A percentile compares a stretch with the other conserved stretches of the same genome.
Conservation (phyloP, 768 basidiomycete species). For the Wakefieldia striispora region DNA sequence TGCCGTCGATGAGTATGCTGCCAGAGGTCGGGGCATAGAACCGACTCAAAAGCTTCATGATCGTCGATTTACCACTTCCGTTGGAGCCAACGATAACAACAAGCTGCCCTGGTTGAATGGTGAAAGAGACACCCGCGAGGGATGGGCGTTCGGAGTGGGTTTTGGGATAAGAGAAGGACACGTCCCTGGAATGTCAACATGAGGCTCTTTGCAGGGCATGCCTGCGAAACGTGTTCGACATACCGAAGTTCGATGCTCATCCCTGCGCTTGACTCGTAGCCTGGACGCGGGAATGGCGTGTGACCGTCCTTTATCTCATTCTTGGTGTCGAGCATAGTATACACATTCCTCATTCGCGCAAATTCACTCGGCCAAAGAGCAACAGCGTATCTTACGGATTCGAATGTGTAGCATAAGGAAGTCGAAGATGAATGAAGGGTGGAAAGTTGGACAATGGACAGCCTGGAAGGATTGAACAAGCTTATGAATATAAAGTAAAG, state of each 20-base stretch:
- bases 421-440: conserved; percentile 26
- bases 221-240: not conserved
- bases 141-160: conserved; percentile 23
- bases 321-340: conserved; percentile 16
- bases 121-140: conserved; percentile 29
- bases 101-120: conserved; percentile 30
- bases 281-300: conserved; percentile 22
- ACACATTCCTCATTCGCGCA: conserved; percentile 23
- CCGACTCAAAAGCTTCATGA: conserved; percentile 41
- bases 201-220: too few species aligned
- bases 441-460: conserved; percentile 32
- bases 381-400: conserved; percentile 5
- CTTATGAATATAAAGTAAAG: conserved; percentile 30
- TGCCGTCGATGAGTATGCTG: conserved; percentile 38
- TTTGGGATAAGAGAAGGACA: conserved; percentile 53
- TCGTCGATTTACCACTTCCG: conserved; percentile 35
- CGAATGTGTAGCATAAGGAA: conserved; percentile 24
- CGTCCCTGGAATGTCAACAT: conserved; percentile 34
- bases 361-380: conserved; percentile 13
- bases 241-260: conserved; percentile 23
- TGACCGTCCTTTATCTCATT: conserved; percentile 29
- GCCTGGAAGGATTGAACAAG: conserved; percentile 21
- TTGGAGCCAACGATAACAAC: conserved; percentile 36
- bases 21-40: conserved; percentile 35
- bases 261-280: conserved; percentile 8